phyloP scores from a whole-genome alignment of 129 eudicot genomes.

The Saussurea involucrata region DNA sequence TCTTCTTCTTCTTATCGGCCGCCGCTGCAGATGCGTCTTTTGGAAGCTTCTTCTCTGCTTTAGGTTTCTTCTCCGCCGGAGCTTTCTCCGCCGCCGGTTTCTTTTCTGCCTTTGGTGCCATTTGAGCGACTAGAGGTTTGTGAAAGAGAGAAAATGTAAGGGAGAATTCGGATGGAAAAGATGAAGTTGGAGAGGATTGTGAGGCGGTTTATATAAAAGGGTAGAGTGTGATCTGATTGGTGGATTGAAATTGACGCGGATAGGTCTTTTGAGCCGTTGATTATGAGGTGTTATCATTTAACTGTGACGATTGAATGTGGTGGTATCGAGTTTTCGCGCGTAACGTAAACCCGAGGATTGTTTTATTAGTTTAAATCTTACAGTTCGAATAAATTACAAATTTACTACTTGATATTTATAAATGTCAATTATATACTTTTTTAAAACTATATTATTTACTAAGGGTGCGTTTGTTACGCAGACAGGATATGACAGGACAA shows the following conservation, averaged over 20 bases:
- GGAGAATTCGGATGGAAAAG: background rate
- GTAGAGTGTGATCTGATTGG: background rate
- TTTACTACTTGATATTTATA: background rate
- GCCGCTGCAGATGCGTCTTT: conserved; percentile 12
- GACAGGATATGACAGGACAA: no score
- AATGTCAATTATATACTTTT: no score
- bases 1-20: conserved; percentile 37
- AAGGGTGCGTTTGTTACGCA: no score
- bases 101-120: conserved; percentile 14
- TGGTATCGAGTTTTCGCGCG: background rate
- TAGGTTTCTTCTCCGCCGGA: background rate
- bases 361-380: background rate
- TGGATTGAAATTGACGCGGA: background rate
- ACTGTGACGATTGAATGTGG: background rate
- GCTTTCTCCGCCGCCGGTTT: conserved; percentile 19
- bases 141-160: background rate
- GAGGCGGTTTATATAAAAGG: background rate
- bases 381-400: no score
- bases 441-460: no score
- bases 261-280: background rate
- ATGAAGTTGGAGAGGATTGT: background rate
- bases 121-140: background rate
- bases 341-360: background rate
- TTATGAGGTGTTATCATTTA: background rate
- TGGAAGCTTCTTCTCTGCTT: background rate